phyloP scores from a whole-genome alignment of 495 filamentous ascomycete species.

The Talaromyces proteolyticus region DNA sequence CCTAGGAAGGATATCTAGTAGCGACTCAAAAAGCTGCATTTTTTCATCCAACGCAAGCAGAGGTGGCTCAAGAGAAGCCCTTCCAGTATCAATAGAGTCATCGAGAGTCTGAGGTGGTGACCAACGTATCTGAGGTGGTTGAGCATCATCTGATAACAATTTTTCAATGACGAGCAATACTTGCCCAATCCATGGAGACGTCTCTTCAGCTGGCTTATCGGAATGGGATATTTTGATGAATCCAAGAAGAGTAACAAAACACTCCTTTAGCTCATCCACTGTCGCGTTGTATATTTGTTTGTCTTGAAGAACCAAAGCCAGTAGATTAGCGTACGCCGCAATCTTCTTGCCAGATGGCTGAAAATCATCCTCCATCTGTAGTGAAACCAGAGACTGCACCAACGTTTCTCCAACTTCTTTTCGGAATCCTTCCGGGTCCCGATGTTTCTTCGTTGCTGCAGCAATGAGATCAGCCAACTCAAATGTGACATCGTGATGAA shows the following conservation, averaged over 20 bases:
- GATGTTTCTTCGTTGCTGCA: slow-evolving; percentile 64
- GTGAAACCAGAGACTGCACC: slow-evolving; percentile 80
- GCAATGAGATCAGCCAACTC: slow-evolving; percentile 83
- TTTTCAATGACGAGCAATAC: slow-evolving; percentile 87
- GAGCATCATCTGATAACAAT: slow-evolving; percentile 78
- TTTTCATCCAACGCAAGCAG: slow-evolving; percentile 63
- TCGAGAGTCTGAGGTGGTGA: slow-evolving; percentile 52
- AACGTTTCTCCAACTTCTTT: slow-evolving; percentile 77
- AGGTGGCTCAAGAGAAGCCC: slow-evolving; percentile 53
- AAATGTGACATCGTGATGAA: slow-evolving; percentile 83
- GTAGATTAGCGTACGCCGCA: slow-evolving; percentile 86
- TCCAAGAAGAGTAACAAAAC: slow-evolving; percentile 64
- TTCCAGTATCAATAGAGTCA: slow-evolving; percentile 31
- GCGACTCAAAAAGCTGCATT: slow-evolving; percentile 59
- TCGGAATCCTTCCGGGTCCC: slow-evolving; percentile 55
- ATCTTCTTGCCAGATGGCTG: slow-evolving; percentile 72
- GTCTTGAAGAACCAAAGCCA: slow-evolving; percentile 82
- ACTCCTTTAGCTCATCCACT: slow-evolving; percentile 69
- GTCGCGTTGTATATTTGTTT: slow-evolving; percentile 74
- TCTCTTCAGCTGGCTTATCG: slow-evolving; percentile 60
- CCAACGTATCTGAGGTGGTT: slow-evolving; percentile 72
- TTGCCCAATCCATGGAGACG: slow-evolving; percentile 87
- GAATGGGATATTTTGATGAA: slow-evolving; percentile 66
- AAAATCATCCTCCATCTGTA: slow-evolving; percentile 68
- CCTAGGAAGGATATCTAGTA: slow-evolving; percentile 76